Base-by-base conservation (phyloP, 2,329 filamentous ascomycete genomes). In the Neospermospora avenae region DNA sequence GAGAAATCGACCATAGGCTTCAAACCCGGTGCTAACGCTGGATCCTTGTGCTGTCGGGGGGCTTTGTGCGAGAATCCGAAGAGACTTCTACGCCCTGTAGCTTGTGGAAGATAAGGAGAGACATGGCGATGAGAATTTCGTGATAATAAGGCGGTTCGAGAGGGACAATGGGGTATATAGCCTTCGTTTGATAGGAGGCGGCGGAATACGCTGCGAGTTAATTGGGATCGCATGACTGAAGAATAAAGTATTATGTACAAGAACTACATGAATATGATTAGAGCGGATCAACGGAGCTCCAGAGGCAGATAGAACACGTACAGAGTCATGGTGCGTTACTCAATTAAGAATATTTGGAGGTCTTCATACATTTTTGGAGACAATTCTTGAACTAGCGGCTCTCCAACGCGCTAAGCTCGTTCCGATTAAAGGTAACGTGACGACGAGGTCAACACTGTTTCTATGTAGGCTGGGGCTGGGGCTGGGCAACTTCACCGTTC, bases 1-100 rank as follows among this genome's bases (percentile, higher is more conserved):
- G 83, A 78, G 72, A 91, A 82, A 60, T 89, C 82, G 68, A 89
- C 82, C 76, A 96, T 84, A 16, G 81, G 82, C 65, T 85, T 84
- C 69, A 92, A 83, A 56, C 91, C 92, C 0, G 84, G 88, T 69
- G 86, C 89, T 62, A 86, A 77, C 67, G 86, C 81, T 54, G 86
- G 79, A 22, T 84, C 79, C 72, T 85, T 87, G 45, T 86, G 74
- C 59, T 82, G 77, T 60, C 84, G 80, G 18, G 84, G 81, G 3
- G 84, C 76, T 67, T 85, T 84, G 63, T 79, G 72, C 66, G 89
- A 82, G 49, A 91, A 76, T 25, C 81, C 80, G 68, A 92, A 80
- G 60, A 93, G 85, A 3, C 81, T 81, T 63, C 86, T 78, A 52
- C 78, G 75, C 11, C 72, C 57, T 6, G 72, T 55, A 22, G 65